These are phyloP conservation scores for Helicostylum pulchrum DNA, from an alignment of 192 early-diverging fungal species.

Conservation along the genomic window DNA sequence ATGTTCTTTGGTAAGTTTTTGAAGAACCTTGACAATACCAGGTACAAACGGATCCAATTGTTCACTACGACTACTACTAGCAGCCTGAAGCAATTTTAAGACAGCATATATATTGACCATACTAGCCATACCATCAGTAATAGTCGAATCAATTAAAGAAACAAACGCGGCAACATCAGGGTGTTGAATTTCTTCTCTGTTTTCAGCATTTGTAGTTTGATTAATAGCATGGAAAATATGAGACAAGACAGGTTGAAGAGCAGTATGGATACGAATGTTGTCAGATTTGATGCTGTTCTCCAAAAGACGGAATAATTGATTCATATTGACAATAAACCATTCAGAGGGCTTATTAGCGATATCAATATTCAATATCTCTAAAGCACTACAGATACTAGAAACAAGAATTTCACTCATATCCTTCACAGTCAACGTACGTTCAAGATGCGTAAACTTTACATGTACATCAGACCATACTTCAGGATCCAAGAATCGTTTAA, in stretches of 20 bases:
- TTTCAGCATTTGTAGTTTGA: conserved; percentile 32
- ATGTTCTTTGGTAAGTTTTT: conserved; percentile 85
- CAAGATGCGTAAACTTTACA: conserved; percentile 62
- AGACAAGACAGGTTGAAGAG: conserved; percentile 67
- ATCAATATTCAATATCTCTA: conserved; percentile 67
- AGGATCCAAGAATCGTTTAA: conserved; percentile 59
- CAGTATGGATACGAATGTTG: conserved; percentile 66
- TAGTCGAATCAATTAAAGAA: conserved; percentile 56
- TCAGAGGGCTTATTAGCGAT: conserved; percentile 55
- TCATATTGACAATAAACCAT: conserved; percentile 68
- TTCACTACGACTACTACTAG: conserved; percentile 58
- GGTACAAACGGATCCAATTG: conserved; percentile 70
- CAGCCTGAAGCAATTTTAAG: conserved; percentile 65
- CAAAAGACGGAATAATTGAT: conserved; percentile 57
- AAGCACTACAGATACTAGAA: conserved; percentile 57
- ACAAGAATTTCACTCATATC: conserved; percentile 57
- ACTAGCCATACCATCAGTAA: conserved; percentile 66
- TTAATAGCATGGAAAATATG: conserved; percentile 66
- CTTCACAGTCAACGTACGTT: conserved; percentile 54
- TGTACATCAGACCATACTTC: conserved; percentile 72
- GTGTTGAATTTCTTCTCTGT: conserved; percentile 36
- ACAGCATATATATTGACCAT: conserved; percentile 64
- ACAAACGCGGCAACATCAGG: conserved; percentile 54
- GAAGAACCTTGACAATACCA: conserved; percentile 77
- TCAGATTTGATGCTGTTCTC: conserved; percentile 75